phyloP scores from a whole-genome alignment of 345 rosid species.

The Sisymbrium altissimum region DNA sequence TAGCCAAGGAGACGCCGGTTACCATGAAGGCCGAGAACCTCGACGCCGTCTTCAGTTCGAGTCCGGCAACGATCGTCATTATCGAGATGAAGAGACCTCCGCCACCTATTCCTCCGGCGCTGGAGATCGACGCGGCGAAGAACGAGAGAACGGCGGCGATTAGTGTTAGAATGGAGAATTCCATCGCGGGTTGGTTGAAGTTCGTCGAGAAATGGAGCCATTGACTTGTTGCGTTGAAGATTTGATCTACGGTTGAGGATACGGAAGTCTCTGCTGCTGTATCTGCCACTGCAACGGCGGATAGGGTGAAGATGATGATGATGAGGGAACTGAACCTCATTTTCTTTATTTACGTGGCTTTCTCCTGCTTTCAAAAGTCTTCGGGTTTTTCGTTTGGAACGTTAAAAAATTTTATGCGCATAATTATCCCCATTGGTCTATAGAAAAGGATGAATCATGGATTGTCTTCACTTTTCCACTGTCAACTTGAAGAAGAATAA shows the following conservation, averaged over 20 bases:
- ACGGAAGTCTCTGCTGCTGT: slow-evolving; percentile 14
- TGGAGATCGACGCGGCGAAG: too few relatives aligned
- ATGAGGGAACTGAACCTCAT: slow-evolving; percentile 25
- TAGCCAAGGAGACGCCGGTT: too few relatives aligned
- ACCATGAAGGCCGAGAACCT: too few relatives aligned
- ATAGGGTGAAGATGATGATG: slow-evolving; percentile 12
- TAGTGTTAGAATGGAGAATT: slow-evolving; percentile 26
- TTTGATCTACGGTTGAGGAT: too few relatives aligned
- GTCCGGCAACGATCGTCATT: too few relatives aligned
- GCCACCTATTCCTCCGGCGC: too few relatives aligned
- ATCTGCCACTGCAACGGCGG: slow-evolving; percentile 9
- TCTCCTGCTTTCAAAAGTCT: not conserved
- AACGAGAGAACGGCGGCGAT: not conserved
- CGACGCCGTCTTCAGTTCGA: too few relatives aligned
- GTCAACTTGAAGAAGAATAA: not conserved
- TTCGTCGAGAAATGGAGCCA: slow-evolving; percentile 29
- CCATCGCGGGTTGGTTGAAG: slow-evolving; percentile 23
- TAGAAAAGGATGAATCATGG: not conserved
- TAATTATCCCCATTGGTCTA: too few relatives aligned
- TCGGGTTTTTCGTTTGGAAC: not conserved
- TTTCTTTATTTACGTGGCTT: not conserved
- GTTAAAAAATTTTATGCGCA: not conserved
- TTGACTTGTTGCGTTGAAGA: slow-evolving; percentile 25
- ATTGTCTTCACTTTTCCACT: not conserved
- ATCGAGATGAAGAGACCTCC: too few relatives aligned